A percentile compares a stretch with the other conserved stretches of the same genome.
phyloP scores from a whole-genome alignment of 371 early-diverging fungal genomes.

The Mortierella sp. region DNA sequence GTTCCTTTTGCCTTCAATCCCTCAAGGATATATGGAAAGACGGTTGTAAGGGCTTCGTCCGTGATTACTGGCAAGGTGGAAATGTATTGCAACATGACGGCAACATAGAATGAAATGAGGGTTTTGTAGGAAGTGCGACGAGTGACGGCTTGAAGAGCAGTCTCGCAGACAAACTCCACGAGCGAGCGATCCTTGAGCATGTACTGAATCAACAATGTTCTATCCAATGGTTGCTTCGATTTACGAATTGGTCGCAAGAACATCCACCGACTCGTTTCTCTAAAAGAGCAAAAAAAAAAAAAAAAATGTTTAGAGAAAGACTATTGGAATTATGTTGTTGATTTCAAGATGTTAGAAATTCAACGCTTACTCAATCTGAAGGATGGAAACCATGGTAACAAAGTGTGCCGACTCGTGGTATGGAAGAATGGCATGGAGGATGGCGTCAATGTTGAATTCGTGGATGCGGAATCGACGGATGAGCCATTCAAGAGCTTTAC shows the following conservation, averaged over 20 bases:
- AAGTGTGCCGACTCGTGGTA: constrained; percentile 95
- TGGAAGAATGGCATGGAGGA: constrained; percentile 86
- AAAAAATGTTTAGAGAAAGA: background rate
- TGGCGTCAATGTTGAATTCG: constrained; percentile 85
- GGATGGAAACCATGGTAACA: constrained; percentile 80
- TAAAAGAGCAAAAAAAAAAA: constrained; percentile 20
- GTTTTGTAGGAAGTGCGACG: constrained; percentile 64
- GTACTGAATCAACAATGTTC: constrained; percentile 71
- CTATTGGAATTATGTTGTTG: background rate
- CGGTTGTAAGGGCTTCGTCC: constrained; percentile 61
- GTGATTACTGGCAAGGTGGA: constrained; percentile 62
- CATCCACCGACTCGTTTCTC: constrained; percentile 74
- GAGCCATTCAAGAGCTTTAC: constrained; percentile 94
- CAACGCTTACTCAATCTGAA: constrained; percentile 71
- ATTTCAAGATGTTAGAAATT: constrained; percentile 4
- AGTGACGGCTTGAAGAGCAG: constrained; percentile 59
- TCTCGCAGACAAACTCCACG: constrained; percentile 77
- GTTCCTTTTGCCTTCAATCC: constrained; percentile 61
- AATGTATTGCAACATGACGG: constrained; percentile 72
- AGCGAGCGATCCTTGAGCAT: constrained; percentile 71
- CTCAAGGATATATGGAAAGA: constrained; percentile 73
- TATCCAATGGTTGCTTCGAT: constrained; percentile 70
- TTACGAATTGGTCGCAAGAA: constrained; percentile 76
- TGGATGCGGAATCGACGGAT: constrained; percentile 91
- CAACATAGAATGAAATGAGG: constrained; percentile 76